Conservation (phyloP, 345 rosid species). For the Populus alba region DNA sequence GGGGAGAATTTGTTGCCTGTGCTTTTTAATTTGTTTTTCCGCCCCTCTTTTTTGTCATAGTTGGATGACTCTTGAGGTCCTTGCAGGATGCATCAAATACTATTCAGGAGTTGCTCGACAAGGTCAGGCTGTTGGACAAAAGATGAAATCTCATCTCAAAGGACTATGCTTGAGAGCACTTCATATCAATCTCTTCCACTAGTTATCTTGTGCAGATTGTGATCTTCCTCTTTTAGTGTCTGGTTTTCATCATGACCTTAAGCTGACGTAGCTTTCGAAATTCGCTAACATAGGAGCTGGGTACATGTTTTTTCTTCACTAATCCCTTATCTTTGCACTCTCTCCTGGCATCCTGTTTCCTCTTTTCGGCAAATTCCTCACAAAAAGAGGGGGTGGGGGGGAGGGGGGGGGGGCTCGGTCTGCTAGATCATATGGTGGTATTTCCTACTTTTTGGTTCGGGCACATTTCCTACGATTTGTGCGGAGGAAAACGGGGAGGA, state of each 20-base stretch:
- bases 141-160: constrained; percentile 35
- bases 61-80: background rate
- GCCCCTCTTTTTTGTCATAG: background rate
- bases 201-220: background rate
- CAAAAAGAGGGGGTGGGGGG: too few species aligned
- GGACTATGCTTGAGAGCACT: background rate
- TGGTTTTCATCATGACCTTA: background rate
- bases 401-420: too few species aligned
- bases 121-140: constrained; percentile 55
- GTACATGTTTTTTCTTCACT: background rate
- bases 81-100: constrained; percentile 71
- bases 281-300: background rate
- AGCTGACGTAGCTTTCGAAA: too few species aligned
- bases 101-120: constrained; percentile 58
- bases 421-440: background rate
- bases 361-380: background rate
- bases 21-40: too few species aligned
- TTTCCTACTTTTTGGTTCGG: background rate
- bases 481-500: background rate
- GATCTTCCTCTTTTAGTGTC: background rate
- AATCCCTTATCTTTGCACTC: background rate
- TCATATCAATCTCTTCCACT: background rate
- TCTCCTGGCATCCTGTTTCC: constrained; percentile 1
- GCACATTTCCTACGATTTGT: background rate
- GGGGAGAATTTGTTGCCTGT: background rate